Percentiles rank a stretch among this genome's conserved stretches.
phyloP scores from a whole-genome alignment of 2,329 filamentous ascomycete genomes.

The Penicillium freii region DNA sequence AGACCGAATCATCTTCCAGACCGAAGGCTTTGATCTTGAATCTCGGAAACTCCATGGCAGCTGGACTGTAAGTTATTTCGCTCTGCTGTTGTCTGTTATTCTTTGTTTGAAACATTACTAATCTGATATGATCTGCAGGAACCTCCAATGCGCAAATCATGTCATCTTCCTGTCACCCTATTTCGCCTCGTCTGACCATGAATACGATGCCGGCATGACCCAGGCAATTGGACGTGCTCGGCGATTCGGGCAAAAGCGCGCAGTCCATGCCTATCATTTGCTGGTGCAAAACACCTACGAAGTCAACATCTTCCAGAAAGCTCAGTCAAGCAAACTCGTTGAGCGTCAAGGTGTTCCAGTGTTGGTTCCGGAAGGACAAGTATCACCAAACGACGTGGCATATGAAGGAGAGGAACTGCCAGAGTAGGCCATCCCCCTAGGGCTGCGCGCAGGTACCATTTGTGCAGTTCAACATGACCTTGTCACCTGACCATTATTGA shows the following conservation, averaged over 20 bases:
- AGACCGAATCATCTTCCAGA: neutral
- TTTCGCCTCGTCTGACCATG: constrained; percentile 49
- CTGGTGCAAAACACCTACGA: constrained; percentile 46
- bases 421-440: neutral
- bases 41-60: constrained; percentile 56
- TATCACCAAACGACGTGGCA: neutral
- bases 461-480: no score
- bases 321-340: constrained; percentile 31
- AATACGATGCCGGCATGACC: constrained; percentile 58
- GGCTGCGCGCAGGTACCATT: neutral
- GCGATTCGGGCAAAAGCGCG: constrained; percentile 57
- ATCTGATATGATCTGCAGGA: constrained; percentile 42
- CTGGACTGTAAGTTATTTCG: constrained; percentile 54
- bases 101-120: constrained; percentile 2
- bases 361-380: constrained; percentile 8
- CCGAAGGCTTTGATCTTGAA: constrained; percentile 57
- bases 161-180: constrained; percentile 62
- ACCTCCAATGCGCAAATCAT: constrained; percentile 63
- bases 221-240: constrained; percentile 63
- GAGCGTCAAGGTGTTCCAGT: constrained; percentile 24
- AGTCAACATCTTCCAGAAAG: constrained; percentile 44
- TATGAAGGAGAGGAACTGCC: neutral
- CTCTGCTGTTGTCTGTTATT: neutral
- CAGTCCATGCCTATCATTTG: constrained; percentile 58
- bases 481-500: no score